These are phyloP conservation scores for Trichoderma citrinoviride DNA, from an alignment of 2,329 filamentous ascomycete genomes.

Conservation along the genomic window DNA sequence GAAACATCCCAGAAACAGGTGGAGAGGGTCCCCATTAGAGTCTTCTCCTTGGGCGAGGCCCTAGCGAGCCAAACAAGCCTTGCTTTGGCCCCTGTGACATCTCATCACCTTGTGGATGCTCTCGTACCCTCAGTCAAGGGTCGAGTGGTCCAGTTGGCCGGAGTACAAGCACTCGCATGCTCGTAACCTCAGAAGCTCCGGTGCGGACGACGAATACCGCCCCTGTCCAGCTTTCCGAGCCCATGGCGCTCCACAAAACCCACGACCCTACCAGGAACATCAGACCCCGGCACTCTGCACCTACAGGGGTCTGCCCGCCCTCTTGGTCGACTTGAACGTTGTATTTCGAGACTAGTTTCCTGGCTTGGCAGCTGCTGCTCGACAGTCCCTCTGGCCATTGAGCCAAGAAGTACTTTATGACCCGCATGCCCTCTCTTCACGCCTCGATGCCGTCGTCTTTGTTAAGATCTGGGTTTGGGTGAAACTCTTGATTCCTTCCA, in stretches of 20 bases:
- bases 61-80: constrained; percentile 13
- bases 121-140: constrained; percentile 10
- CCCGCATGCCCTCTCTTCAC: constrained; percentile 27
- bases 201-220: constrained; percentile 10
- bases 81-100: constrained; percentile 15
- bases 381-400: constrained; percentile 26
- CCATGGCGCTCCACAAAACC: constrained; percentile 16
- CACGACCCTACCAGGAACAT: constrained; percentile 14
- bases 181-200: constrained; percentile 3
- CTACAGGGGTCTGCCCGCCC: constrained; percentile 20
- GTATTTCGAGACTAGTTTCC: constrained; percentile 18
- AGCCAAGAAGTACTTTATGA: constrained; percentile 32
- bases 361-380: constrained; percentile 7
- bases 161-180: not conserved
- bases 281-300: constrained; percentile 19
- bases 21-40: constrained; percentile 9
- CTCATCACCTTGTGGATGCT: constrained; percentile 12
- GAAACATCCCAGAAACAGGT: not conserved
- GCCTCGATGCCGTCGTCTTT: constrained; percentile 25
- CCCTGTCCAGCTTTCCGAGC: constrained; percentile 18
- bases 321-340: constrained; percentile 18
- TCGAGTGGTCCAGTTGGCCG: constrained; percentile 7
- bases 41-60: not conserved
- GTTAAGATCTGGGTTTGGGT: constrained; percentile 18
- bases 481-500: not conserved